Conservation (phyloP, 768 basidiomycete species). For the Goffeauzyma gilvescens region DNA sequence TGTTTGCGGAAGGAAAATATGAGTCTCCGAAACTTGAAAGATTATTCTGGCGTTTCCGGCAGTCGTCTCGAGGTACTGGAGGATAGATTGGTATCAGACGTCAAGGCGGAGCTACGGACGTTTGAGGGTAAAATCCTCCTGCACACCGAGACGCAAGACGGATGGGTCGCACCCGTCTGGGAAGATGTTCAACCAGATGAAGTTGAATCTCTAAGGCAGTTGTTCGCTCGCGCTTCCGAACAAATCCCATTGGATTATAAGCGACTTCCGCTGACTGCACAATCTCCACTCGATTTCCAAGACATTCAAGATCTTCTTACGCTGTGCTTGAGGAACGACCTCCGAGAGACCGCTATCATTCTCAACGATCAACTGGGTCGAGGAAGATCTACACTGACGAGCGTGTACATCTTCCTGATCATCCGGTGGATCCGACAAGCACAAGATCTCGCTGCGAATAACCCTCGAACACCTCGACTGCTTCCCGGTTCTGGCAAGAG, state of each 20-base stretch:
- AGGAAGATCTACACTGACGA: conserved; percentile 77
- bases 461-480: conserved; percentile 8
- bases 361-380: conserved; percentile 85
- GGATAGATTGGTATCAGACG: conserved; percentile 71
- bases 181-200: conserved; percentile 58
- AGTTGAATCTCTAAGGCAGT: conserved; percentile 66
- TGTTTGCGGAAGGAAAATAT: conserved; percentile 65
- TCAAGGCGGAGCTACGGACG: conserved; percentile 56
- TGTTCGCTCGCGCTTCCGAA: conserved; percentile 44
- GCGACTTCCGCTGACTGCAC: conserved; percentile 83
- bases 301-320: conserved; percentile 42
- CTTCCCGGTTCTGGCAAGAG: conserved; percentile 1
- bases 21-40: conserved; percentile 87
- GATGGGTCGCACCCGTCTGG: conserved; percentile 82
- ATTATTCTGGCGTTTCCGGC: conserved; percentile 88
- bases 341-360: conserved; percentile 49
- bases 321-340: conserved; percentile 50
- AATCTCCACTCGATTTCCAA: conserved; percentile 38
- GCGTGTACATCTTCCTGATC: conserved; percentile 67
- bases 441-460: conserved; percentile 2
- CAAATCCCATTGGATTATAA: conserved; percentile 55
- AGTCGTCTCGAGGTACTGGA: conserved; percentile 75
- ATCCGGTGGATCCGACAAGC: conserved; percentile 48
- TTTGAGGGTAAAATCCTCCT: conserved; percentile 78
- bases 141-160: conserved; percentile 72